Conservation (phyloP, 2,329 filamentous ascomycete species). For the Dactylellina haptotyla region DNA sequence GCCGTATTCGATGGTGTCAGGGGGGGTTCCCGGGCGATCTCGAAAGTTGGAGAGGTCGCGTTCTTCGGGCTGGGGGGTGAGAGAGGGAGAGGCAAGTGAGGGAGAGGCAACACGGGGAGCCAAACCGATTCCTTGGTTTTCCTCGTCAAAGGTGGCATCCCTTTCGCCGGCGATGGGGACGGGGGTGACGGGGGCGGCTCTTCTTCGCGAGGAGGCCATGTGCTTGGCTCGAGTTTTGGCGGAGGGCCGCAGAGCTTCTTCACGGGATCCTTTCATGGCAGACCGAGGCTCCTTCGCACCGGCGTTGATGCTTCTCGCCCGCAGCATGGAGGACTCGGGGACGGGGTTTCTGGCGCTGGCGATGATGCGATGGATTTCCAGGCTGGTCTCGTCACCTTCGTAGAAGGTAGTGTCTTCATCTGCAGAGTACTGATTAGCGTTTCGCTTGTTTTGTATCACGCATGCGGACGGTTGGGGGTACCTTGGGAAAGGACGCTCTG, state of each 20-base stretch:
- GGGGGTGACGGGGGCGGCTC: constrained; percentile 31
- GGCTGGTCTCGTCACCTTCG: constrained; percentile 47
- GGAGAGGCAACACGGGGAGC: constrained; percentile 26
- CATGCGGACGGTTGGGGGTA: no score
- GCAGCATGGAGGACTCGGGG: constrained; percentile 42
- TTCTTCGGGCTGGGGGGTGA: constrained; percentile 20
- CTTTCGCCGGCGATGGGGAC: constrained; percentile 30
- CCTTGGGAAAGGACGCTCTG: constrained; percentile 46
- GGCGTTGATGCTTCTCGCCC: constrained; percentile 34
- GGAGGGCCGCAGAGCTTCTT: constrained; percentile 45
- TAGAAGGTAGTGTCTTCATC: constrained; percentile 48
- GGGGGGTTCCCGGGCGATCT: constrained; percentile 23
- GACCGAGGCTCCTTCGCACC: constrained; percentile 44
- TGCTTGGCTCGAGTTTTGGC: constrained; percentile 46
- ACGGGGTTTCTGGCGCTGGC: constrained; percentile 38
- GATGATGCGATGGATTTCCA: constrained; percentile 50
- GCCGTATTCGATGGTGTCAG: constrained; percentile 30
- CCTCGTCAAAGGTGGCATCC: constrained; percentile 46
- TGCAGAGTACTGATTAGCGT: constrained; percentile 5
- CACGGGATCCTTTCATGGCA: constrained; percentile 46
- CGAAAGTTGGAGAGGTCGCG: constrained; percentile 3
- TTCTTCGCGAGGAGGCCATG: constrained; percentile 8
- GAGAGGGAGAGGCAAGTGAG: constrained; percentile 30
- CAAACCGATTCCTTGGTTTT: constrained; percentile 44
- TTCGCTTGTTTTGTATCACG: no score